Evolutionary conservation across 441 rosid genomes (phyloP).

Genomic region (Populus trichocarpa): DNA sequence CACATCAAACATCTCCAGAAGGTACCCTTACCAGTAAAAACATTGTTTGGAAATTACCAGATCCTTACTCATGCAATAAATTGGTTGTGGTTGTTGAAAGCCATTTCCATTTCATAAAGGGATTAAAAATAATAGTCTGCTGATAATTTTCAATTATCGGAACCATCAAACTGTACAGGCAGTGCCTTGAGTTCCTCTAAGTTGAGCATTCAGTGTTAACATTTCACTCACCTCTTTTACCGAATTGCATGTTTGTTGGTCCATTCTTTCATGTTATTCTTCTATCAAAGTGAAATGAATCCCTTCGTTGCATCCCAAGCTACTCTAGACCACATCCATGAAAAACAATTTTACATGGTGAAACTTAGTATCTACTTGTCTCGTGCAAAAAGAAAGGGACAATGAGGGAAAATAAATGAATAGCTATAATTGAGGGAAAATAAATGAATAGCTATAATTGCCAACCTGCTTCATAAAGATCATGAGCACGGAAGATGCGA

Average conservation of each 20-base stretch:
- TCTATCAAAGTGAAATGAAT: slow-evolving; percentile 1
- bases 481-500: background rate
- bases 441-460: background rate
- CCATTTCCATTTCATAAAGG: background rate
- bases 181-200: background rate
- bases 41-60: background rate
- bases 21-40: background rate
- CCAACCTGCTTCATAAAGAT: slow-evolving; percentile 14
- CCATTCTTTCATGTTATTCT: slow-evolving; percentile 5
- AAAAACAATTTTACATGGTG: background rate
- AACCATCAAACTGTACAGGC: slow-evolving; percentile 2
- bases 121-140: background rate
- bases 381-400: background rate
- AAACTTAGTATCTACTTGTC: background rate
- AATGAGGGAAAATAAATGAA: background rate
- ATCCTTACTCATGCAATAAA: background rate
- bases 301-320: slow-evolving; percentile 12
- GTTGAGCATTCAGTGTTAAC: background rate
- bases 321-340: slow-evolving; percentile 14
- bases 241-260: slow-evolving; percentile 3
- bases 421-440: slow-evolving; percentile 2
- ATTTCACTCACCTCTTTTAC: slow-evolving; percentile 19
- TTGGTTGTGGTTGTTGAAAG: background rate
- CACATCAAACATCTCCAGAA: background rate
- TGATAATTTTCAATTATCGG: background rate